Evolutionary conservation across 1,284 basidiomycete species (phyloP).

Genomic region (Exsudoporus floridanus): DNA sequence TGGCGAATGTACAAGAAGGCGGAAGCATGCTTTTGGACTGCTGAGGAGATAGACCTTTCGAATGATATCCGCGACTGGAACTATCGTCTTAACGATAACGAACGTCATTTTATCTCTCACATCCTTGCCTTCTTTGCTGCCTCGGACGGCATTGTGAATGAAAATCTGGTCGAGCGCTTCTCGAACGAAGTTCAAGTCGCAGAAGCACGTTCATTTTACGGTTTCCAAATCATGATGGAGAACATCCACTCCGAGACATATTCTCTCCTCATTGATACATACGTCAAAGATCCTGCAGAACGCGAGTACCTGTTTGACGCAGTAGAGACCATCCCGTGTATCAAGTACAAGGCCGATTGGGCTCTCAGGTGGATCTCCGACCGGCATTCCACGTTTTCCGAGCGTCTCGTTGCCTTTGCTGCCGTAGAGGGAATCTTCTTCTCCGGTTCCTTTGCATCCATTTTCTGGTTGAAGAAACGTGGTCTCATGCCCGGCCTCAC

Average conservation of each 20-base stretch:
- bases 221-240: constrained; percentile 99
- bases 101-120: constrained; percentile 94
- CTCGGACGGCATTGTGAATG: constrained; percentile 97
- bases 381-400: constrained; percentile 78
- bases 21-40: constrained; percentile 94
- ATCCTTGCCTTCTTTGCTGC: constrained; percentile 97
- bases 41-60: constrained; percentile 96
- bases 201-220: constrained; percentile 97
- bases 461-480: constrained; percentile 99
- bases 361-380: constrained; percentile 93
- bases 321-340: constrained; percentile 90
- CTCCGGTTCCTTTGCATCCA: constrained; percentile 90
- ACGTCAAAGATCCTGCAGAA: constrained; percentile 86
- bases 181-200: constrained; percentile 92
- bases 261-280: constrained; percentile 96
- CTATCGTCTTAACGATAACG: constrained; percentile 87
- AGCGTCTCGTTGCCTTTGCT: constrained; percentile 93
- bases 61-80: constrained; percentile 93
- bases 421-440: constrained; percentile 99
- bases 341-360: constrained; percentile 92
- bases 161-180: constrained; percentile 95
- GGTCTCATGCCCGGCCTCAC: constrained; percentile 97
- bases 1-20: constrained; percentile 97
- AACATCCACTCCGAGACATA: constrained; percentile 97
- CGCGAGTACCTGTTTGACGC: constrained; percentile 90